phyloP scores from a whole-genome alignment of 2,329 filamentous ascomycete species.

The Aspergillus ochraceoroseus region DNA sequence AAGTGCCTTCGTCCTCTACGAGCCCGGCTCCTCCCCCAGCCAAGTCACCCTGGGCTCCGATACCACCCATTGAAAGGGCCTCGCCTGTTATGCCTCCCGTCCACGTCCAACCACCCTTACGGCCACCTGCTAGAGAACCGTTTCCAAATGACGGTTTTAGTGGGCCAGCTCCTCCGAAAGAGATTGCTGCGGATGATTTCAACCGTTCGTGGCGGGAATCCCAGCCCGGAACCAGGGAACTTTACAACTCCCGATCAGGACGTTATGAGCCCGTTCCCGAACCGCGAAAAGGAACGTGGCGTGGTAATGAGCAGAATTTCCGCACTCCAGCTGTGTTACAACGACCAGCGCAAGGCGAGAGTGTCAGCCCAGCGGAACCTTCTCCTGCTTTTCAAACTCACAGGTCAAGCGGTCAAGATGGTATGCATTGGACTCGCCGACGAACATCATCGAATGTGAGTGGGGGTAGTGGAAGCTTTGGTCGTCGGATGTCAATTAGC shows the following conservation, averaged over 20 bases:
- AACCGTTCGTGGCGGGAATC: slow-evolving; percentile 79
- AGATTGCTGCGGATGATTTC: slow-evolving; percentile 92
- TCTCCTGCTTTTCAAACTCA: slow-evolving; percentile 81
- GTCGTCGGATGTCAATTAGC: slow-evolving; percentile 58
- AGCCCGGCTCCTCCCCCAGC: slow-evolving; percentile 57
- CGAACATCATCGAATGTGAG: slow-evolving; percentile 89
- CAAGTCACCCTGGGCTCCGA: slow-evolving; percentile 85
- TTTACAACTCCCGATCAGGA: slow-evolving; percentile 93
- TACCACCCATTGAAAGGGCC: slow-evolving; percentile 79
- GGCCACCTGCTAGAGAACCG: slow-evolving; percentile 53
- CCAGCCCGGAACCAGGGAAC: slow-evolving; percentile 61
- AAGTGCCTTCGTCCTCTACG: slow-evolving; percentile 47
- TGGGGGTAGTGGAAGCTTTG: slow-evolving; percentile 69
- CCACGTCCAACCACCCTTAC: slow-evolving; percentile 42
- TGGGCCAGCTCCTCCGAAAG: slow-evolving; percentile 58
- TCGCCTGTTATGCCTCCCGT: slow-evolving; percentile 59
- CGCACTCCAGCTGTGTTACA: slow-evolving; percentile 77
- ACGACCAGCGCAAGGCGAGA: slow-evolving; percentile 60
- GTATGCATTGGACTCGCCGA: slow-evolving; percentile 62
- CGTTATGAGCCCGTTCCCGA: slow-evolving; percentile 85
- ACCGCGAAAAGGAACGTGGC: slow-evolving; percentile 62
- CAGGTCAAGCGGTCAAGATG: slow-evolving; percentile 62
- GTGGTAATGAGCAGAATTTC: slow-evolving; percentile 61
- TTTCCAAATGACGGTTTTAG: slow-evolving; percentile 53
- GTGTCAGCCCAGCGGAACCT: slow-evolving; percentile 67